phyloP scores from a whole-genome alignment of 345 rosid genomes.

The Eucalyptus pumila region DNA sequence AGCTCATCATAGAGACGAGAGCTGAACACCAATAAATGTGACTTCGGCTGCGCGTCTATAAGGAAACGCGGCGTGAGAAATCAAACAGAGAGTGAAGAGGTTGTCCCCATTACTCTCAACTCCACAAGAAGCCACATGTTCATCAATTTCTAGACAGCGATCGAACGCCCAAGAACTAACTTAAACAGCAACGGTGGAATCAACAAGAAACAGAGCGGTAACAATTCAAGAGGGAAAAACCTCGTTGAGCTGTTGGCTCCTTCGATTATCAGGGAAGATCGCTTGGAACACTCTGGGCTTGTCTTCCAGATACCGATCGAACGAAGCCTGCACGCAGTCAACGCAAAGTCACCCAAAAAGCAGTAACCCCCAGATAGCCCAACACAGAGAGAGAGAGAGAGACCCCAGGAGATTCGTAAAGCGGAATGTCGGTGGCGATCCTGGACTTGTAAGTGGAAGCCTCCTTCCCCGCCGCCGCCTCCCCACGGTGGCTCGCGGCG shows the following conservation, averaged over 20 bases:
- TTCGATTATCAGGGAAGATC: constrained; percentile 63
- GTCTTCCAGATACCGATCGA: constrained; percentile 77
- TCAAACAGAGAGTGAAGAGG: not conserved
- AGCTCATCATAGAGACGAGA: not conserved
- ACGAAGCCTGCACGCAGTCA: constrained; percentile 41
- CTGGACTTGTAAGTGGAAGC: constrained; percentile 51
- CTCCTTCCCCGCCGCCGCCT: not conserved
- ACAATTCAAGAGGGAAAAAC: not conserved
- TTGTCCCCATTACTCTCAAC: not conserved
- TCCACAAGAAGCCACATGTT: not conserved
- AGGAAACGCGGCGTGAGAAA: not conserved
- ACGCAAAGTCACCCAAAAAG: not conserved
- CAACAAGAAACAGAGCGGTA: constrained; percentile 5
- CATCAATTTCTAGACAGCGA: not conserved
- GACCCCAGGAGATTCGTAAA: constrained; percentile 63
- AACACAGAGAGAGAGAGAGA: not conserved
- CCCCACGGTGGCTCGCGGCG: not conserved
- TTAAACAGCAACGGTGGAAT: not conserved
- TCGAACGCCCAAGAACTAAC: not conserved
- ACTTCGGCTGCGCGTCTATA: not conserved
- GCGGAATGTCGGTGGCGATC: constrained; percentile 68
- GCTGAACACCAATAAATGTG: not conserved
- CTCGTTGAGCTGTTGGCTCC: constrained; percentile 61
- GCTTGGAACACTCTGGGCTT: constrained; percentile 71
- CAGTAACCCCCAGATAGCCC: not conserved